A percentile compares a stretch with the other conserved stretches of the same genome.
Conservation (phyloP, 345 rosid species). For the Hypericum androsaemum region DNA sequence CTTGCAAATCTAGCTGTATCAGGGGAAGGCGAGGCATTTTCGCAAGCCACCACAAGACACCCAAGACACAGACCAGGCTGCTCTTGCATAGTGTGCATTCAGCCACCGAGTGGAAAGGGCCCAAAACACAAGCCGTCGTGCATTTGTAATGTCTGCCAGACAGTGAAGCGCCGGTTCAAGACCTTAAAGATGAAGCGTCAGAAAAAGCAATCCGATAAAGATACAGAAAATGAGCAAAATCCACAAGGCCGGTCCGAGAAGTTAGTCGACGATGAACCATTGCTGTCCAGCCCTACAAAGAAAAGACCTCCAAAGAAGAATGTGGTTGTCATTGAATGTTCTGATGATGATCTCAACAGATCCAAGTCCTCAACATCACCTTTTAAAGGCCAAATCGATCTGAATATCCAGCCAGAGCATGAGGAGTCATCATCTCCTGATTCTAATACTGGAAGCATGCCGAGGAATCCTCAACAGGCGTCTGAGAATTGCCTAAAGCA, state of each 20-base stretch:
- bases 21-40: constrained; percentile 43
- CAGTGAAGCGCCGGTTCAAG: constrained; percentile 66
- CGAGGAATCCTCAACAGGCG: constrained; percentile 35
- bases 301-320: constrained; percentile 37
- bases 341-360: constrained; percentile 40
- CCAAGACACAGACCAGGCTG: constrained; percentile 92
- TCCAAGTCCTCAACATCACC: constrained; percentile 38
- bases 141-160: constrained; percentile 63
- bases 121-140: constrained; percentile 79
- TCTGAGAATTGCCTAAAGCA: constrained; percentile 25
- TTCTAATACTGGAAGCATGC: constrained; percentile 37
- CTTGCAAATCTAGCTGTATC: constrained; percentile 57
- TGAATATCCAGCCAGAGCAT: constrained; percentile 70
- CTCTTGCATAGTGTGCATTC: constrained; percentile 88
- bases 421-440: constrained; percentile 59
- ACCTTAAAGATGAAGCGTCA: constrained; percentile 60
- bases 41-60: constrained; percentile 74
- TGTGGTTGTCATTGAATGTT: constrained; percentile 30
- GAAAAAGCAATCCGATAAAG: constrained; percentile 59
- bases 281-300: constrained; percentile 30
- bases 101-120: constrained; percentile 86
- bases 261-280: constrained; percentile 29
- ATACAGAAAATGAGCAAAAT: constrained; percentile 34
- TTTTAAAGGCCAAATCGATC: constrained; percentile 69
- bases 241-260: constrained; percentile 28